Conservation (phyloP, 164 flowering plant genomes). For the Buxus sempervirens region DNA sequence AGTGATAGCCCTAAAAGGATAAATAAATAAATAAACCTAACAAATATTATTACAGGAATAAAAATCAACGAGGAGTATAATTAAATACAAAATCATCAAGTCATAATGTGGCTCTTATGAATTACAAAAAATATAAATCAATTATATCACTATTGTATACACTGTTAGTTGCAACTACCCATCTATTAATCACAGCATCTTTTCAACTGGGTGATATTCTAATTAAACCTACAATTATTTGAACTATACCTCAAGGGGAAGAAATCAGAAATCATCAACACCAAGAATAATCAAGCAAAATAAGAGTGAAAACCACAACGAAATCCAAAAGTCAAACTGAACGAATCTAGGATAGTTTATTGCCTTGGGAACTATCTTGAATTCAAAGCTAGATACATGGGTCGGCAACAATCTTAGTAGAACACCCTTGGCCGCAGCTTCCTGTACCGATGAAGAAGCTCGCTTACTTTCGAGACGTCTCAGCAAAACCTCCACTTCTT, state of each 20-base stretch:
- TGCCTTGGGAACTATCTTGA: constrained; percentile 66
- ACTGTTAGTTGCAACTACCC: background rate
- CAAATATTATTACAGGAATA: too few species aligned
- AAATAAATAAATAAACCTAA: too few species aligned
- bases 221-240: background rate
- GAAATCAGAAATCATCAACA: background rate
- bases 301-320: background rate
- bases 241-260: background rate
- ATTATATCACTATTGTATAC: background rate
- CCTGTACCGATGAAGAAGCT: constrained; percentile 52
- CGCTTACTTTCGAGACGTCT: constrained; percentile 46
- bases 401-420: constrained; percentile 67
- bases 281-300: background rate
- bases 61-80: too few species aligned
- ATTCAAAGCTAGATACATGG: constrained; percentile 64
- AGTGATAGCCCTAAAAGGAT: too few species aligned
- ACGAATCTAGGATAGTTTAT: background rate
- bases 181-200: background rate
- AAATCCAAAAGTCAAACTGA: background rate
- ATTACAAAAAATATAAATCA: background rate
- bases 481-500: constrained; percentile 37
- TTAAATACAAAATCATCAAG: too few species aligned
- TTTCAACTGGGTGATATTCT: background rate
- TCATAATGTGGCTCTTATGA: background rate
- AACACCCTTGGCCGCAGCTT: constrained; percentile 63